Percentiles rank a stretch among this genome's conserved stretches.
These are phyloP conservation scores for Leccinum uliginosum DNA, from an alignment of 768 basidiomycete genomes.

Conservation along the genomic window DNA sequence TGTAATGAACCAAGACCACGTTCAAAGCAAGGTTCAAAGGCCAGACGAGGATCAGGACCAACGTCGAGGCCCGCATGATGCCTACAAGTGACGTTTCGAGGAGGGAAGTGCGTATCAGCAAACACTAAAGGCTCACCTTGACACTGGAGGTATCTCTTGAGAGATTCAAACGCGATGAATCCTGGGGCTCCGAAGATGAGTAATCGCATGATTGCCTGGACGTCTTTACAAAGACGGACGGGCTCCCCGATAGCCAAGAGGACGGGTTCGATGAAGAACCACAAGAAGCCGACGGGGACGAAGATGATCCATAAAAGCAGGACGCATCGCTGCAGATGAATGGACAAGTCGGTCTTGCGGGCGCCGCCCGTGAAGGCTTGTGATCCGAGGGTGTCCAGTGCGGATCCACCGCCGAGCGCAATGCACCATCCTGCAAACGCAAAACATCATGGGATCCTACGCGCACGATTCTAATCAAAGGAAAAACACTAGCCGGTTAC, in stretches of 20 bases:
- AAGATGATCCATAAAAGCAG: conserved; percentile 60
- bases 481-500: conserved; percentile 63
- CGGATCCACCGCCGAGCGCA: conserved; percentile 74
- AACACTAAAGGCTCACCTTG: conserved; percentile 46
- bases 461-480: conserved; percentile 18
- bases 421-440: conserved; percentile 62
- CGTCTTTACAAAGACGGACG: conserved; percentile 49
- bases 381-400: conserved; percentile 73
- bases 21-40: conserved; percentile 65
- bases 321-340: conserved; percentile 70
- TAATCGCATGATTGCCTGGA: conserved; percentile 62
- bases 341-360: conserved; percentile 57
- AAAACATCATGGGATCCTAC: conserved; percentile 51
- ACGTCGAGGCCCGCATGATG: conserved; percentile 69
- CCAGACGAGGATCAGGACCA: conserved; percentile 56
- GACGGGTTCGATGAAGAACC: conserved; percentile 62
- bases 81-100: conserved; percentile 36
- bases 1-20: conserved; percentile 59
- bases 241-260: conserved; percentile 63
- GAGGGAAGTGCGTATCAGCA: not conserved
- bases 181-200: conserved; percentile 64
- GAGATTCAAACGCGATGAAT: conserved; percentile 69
- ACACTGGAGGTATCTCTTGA: conserved; percentile 79
- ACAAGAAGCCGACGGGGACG: conserved; percentile 57
- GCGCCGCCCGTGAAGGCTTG: conserved; percentile 68